phyloP scores from a whole-genome alignment of 2,329 filamentous ascomycete genomes.

The Fusarium irregulare region DNA sequence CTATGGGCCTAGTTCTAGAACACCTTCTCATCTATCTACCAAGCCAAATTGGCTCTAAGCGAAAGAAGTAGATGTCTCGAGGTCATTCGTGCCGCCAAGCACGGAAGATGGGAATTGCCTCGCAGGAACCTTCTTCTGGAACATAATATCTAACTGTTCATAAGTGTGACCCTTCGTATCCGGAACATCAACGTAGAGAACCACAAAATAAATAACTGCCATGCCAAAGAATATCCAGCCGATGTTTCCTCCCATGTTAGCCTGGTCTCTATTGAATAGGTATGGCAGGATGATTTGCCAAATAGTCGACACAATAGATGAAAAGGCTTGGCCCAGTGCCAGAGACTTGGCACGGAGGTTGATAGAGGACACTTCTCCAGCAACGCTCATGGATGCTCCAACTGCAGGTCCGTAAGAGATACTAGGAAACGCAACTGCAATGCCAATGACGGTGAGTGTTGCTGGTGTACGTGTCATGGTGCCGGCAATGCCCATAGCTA shows the following conservation, averaged over 20 bases:
- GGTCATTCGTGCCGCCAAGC: neutral
- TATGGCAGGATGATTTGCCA: slow-evolving; percentile 10
- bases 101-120: neutral
- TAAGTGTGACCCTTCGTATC: slow-evolving; percentile 10
- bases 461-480: slow-evolving; percentile 3
- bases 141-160: slow-evolving; percentile 7
- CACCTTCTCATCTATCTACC: neutral
- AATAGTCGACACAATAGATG: neutral
- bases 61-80: neutral
- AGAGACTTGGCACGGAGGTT: slow-evolving; percentile 13
- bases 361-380: slow-evolving; percentile 7
- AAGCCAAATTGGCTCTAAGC: neutral
- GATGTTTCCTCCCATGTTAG: slow-evolving; percentile 13
- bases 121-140: slow-evolving; percentile 11
- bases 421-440: slow-evolving; percentile 8
- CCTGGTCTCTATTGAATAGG: slow-evolving; percentile 11
- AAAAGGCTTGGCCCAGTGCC: neutral
- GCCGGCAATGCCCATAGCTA: slow-evolving; percentile 12
- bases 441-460: slow-evolving; percentile 2
- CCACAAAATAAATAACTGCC: slow-evolving; percentile 3
- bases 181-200: slow-evolving; percentile 8
- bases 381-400: slow-evolving; percentile 1
- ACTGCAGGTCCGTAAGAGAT: slow-evolving; percentile 12
- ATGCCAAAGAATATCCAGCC: slow-evolving; percentile 12
- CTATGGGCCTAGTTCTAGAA: neutral